Base-by-base conservation (phyloP, 345 rosid species). In the Aurinia saxatilis region DNA sequence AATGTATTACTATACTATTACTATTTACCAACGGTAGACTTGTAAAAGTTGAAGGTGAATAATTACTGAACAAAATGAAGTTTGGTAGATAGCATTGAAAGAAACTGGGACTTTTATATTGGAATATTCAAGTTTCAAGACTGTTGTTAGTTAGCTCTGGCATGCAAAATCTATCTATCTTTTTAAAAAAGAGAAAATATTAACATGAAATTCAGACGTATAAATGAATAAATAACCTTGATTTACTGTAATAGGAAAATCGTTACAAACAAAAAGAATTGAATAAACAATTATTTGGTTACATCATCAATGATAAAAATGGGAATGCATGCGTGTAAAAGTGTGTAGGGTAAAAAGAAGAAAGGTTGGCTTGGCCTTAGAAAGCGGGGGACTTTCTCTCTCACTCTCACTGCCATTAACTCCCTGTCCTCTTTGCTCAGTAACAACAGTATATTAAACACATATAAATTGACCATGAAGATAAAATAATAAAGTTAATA, bases 371-470 rank as follows among this genome's bases (percentile, higher is more conserved):
- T 27, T 27, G 0, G 30, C 30, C 30, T 27, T 17, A 56, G 25
- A 70, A 70, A 70, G 64, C 65, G 74, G 74, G 65, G 69, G 74
- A 63, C 36, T 51, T 18, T 62, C 39, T 51, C 23, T 62, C 39
- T 63, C 37, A 16, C 50, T 36, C 68, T 36, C 57, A 17, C 57
- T 69, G 63, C 63, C 73, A 69, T 41, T n/a, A n/a, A n/a, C n/a
- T n/a, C 31, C 13, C 44, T 14, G 42, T 67, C 21, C 2, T 35
- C 25, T 63, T 15, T 47, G 15, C 48, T 48, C 42, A 12, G 38
- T 40, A 19, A 15, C 50, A 19, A 15, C 42, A 57, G 37, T 49
- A 11, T 19, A 18, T 8, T 11, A 46, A 46, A 46, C 17, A 1
- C 11, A 6, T 29, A 55, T 50, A 41, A 6, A 44, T 7, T 42